Base-by-base conservation (phyloP, 148 eudicot genomes). In the Vaccinium myrtillus region DNA sequence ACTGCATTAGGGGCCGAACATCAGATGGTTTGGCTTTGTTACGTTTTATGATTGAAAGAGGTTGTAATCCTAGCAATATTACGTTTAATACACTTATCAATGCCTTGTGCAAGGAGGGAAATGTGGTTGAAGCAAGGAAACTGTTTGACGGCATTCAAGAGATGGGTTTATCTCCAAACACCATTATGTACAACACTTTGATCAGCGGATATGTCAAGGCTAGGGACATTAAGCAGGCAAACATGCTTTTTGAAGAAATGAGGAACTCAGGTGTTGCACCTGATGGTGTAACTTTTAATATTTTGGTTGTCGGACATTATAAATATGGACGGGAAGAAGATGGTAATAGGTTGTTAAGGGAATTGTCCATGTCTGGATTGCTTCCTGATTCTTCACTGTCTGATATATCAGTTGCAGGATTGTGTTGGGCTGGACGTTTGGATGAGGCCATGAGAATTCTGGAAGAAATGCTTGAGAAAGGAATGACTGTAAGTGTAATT, bases 201-300 rank as follows among this genome's bases (percentile, higher is more conserved):
- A 91, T 97, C 79, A 90, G 93, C 85, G 99, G 99, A 50, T 97
- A 91, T 90, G 96, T 93, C 58, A 95, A 95, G 87, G 92, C 96
- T 81, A 90, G 92, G 86, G 91, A 93, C 78, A 89, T 97, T 65
- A 87, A 51, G 88, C 77, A 87, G 81, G 99, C 99, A 55, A 87
- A 83, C 61, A 80, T 84, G 83, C 92, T 97, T 86, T 94, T 91
- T 84, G 90, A 87, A 70, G 95, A 91, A 86, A 95, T 97, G 99
- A 90, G 86, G 83, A 89, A 58, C 11, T 89, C 86, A 39, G 88
- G 88, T 85, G 85, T 95, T 30, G 79, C 95, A 86, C 94, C 96
- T 59, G 99, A 97, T 93, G 87, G 87, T 78, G 89, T 95, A 70
- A 95, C 99, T 79, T 94, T 92, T 69, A 97, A 97, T 86, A 93